phyloP scores from a whole-genome alignment of 2,329 filamentous ascomycete genomes.

The Ophiostoma piceae region DNA sequence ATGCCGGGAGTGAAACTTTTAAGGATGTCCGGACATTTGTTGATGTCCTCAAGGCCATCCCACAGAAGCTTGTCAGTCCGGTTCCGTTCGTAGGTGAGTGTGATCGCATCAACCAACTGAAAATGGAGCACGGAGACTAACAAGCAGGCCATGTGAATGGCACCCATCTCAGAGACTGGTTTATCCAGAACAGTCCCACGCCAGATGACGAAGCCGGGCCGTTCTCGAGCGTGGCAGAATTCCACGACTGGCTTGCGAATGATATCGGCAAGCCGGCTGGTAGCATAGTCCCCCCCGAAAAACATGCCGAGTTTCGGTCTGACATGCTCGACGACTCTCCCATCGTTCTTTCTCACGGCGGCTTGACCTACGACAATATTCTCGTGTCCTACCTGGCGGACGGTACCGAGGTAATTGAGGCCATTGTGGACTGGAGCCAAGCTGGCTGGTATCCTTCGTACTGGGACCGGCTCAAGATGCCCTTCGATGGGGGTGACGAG shows the following conservation, averaged over 20 bases:
- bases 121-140: neutral
- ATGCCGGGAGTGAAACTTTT: neutral
- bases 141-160: constrained; percentile 21
- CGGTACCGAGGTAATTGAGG: constrained; percentile 23
- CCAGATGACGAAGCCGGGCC: constrained; percentile 27
- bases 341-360: constrained; percentile 14
- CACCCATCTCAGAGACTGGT: constrained; percentile 26
- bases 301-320: neutral
- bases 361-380: constrained; percentile 4
- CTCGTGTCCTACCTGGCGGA: neutral
- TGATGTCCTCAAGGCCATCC: neutral
- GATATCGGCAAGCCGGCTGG: neutral
- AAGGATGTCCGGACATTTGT: neutral
- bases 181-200: constrained; percentile 25
- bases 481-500: neutral
- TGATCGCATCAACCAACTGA: neutral
- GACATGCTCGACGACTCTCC: neutral
- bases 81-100: constrained; percentile 21
- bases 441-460: constrained; percentile 36
- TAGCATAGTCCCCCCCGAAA: no score
- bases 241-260: constrained; percentile 30
- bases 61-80: constrained; percentile 18
- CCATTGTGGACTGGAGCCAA: constrained; percentile 36
- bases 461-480: constrained; percentile 35
- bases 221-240: constrained; percentile 28